Base-by-base conservation (phyloP, 495 filamentous ascomycete species). In the Penicillium cinerascens region DNA sequence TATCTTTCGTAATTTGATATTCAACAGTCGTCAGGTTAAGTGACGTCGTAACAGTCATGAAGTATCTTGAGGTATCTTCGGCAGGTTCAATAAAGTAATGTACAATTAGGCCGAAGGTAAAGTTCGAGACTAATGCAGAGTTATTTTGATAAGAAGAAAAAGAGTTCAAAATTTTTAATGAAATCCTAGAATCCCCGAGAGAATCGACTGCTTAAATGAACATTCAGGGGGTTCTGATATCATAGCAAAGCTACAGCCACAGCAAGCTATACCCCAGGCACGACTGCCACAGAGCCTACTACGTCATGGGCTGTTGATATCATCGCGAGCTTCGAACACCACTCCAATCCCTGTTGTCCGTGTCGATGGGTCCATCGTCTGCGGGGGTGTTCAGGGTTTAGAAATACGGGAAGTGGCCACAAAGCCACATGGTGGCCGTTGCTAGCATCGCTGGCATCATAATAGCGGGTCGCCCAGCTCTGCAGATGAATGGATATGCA, bases 301-400 rank as follows among this genome's bases (percentile, higher is more conserved):
- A 63, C 62, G 62, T 65, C 62, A 65, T 55, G 18, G 26, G 4
- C 43, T 25, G 8, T 55, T 60, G 62, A 60, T 65, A 65, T 63
- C 62, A 65, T 57, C 18, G 50, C 37, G 26, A 42, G 38, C 16
- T 22, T 39, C 33, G 7, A 20, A 11, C 29, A 16, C 29, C 36
- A 16, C 27, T 48, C 41, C 35, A 49, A 55, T 56, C 49, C 56
- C 41, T 49, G 51, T 35, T 54, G 25, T 6, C 33, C 15, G 21
- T 22, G 29, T n/a, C 9, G 38, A 29, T 27, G 15, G 56, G 53
- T 57, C 53, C 48, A 48, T 27, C 51, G 35, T 63, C 46, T 63
- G 51, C 49, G 49, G 23, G 39, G n/a, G n/a, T n/a, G 50, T 50
- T 48, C 59, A 65, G 51, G 39, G 54, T 47, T 26, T 51, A 51